Evolutionary conservation across 495 filamentous ascomycete species (phyloP), one percentile per base, ranked within the genome.

Genomic region (Daldinia bambusicola): DNA sequence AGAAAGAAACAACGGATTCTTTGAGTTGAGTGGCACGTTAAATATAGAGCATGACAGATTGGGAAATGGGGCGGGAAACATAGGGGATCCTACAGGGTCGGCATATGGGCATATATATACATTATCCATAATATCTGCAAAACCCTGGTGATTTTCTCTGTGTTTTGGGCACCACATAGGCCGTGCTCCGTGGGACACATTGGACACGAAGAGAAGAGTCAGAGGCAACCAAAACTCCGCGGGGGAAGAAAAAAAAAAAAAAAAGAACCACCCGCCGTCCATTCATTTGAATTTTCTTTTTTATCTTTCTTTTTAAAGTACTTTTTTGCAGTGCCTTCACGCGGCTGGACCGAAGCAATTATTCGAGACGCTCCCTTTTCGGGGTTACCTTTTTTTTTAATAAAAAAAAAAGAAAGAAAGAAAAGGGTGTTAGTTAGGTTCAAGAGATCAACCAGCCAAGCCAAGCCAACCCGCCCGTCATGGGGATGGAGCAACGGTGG

Each of bases 401-500:
- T 4, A 7, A 34, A 7, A 34, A 7, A 34, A 7, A 34, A 7
- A 34, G 32, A 34, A 7, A 34, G 32, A 34, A 7, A 36, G 5
- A 36, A 10, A 36, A 10, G 9, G 34, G 34, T 26, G 26, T 26
- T 26, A 3, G 26, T 1, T 26, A 26, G 26, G 26, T 26, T 26
- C 26, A 26, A 45, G 41, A 16, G 7, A 45, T 45, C 7, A 45
- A 12, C 41, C 41, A 45, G 26, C 26, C 26, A 26, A 26, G 26
- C 26, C 26, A 26, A n/a, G n/a, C n/a, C n/a, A n/a, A n/a, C n/a
- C n/a, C n/a, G 26, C 26, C 26, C 26, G 43, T 31, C 43, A 76
- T 76, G 74, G 18, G 12, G 64, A 53, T 26, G 26, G 26, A 66
- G 66, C 67, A 67, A 50, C 59, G 58, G 70, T 73, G 70, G 74